Conservation (phyloP, 768 basidiomycete genomes). For the Postia placenta region DNA sequence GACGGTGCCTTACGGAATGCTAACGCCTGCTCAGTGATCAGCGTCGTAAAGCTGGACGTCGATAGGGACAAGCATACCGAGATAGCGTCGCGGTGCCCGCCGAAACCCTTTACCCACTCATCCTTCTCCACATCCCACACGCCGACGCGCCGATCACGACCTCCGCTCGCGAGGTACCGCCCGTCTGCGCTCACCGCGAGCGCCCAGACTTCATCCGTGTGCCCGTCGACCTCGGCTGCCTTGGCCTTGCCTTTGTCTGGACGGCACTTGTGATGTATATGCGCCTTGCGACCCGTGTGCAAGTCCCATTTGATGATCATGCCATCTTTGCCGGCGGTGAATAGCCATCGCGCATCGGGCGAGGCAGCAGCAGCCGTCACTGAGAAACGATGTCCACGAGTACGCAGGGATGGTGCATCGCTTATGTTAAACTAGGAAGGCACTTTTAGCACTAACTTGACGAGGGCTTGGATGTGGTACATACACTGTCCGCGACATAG, state of each 20-base stretch:
- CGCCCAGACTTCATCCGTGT: constrained; percentile 80
- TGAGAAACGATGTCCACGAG: constrained; percentile 65
- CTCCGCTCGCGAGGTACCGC: constrained; percentile 79
- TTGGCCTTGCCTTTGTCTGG: constrained; percentile 36
- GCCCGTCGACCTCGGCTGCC: constrained; percentile 66
- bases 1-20: constrained; percentile 70
- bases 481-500: constrained; percentile 69
- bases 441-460: no score
- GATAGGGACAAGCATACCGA: constrained; percentile 46
- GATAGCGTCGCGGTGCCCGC: constrained; percentile 68
- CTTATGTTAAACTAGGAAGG: constrained; percentile 61
- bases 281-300: constrained; percentile 49
- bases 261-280: constrained; percentile 56
- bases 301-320: constrained; percentile 84
- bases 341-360: constrained; percentile 68
- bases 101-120: constrained; percentile 75
- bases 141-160: constrained; percentile 74
- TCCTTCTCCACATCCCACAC: constrained; percentile 80
- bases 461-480: constrained; percentile 14
- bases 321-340: constrained; percentile 89
- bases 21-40: no score
- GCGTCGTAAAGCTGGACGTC: no score
- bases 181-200: constrained; percentile 86
- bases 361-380: constrained; percentile 80
- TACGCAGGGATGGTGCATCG: constrained; percentile 47